Conservation (phyloP, 2,329 filamentous ascomycete species). For the Ophiostoma triangulosporum region DNA sequence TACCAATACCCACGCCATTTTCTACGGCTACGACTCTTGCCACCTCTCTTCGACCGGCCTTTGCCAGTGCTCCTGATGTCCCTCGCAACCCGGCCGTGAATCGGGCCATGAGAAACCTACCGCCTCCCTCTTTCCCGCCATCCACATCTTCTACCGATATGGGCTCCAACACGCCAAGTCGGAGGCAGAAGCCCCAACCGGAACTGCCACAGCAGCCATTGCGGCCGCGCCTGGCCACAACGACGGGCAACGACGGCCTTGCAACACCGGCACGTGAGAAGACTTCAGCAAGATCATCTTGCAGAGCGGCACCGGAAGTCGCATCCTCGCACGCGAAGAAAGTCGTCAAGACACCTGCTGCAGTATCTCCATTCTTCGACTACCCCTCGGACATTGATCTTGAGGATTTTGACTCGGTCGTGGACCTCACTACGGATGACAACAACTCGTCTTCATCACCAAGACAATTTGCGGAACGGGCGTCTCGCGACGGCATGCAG, state of each 20-base stretch:
- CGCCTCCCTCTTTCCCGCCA: neutral
- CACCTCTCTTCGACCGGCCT: neutral
- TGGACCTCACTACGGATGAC: conserved; percentile 23
- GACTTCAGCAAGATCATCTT: neutral
- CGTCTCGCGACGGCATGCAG: conserved; percentile 21
- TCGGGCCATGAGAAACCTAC: conserved; percentile 1
- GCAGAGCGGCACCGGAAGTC: neutral
- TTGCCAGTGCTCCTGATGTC: neutral
- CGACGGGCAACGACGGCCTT: conserved; percentile 20
- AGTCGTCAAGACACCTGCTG: conserved; percentile 16
- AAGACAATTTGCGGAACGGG: too few species aligned
- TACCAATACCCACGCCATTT: conserved; percentile 1
- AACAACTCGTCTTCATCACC: conserved; percentile 13
- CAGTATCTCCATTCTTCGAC: conserved; percentile 18
- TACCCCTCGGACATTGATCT: conserved; percentile 17
- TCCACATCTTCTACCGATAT: neutral
- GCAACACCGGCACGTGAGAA: conserved; percentile 5
- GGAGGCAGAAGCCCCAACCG: conserved; percentile 15
- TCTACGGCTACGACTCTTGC: conserved; percentile 5
- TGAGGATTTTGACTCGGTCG: conserved; percentile 18
- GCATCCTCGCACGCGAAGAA: conserved; percentile 1
- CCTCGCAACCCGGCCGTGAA: neutral
- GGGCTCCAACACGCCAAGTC: conserved; percentile 1
- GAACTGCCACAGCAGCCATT: conserved; percentile 18
- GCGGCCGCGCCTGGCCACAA: neutral